Base-by-base conservation (phyloP, 2,329 filamentous ascomycete species). In the Exophiala xenobiotica region DNA sequence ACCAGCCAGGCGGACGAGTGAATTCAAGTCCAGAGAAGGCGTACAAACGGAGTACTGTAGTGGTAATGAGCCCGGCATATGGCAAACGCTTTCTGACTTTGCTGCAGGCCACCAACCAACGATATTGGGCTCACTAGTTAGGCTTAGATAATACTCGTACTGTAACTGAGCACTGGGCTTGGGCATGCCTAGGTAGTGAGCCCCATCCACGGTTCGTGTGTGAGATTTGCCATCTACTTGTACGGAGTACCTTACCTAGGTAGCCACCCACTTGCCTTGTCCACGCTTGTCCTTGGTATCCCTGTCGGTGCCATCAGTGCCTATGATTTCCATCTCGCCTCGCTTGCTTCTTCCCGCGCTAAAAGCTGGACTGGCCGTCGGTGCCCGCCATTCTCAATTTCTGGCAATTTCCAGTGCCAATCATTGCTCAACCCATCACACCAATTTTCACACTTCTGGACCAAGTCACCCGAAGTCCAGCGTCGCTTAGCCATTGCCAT, bases 331-430 rank as follows among this genome's bases (percentile, higher is more conserved):
- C 31, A 35, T 35, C 37, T 40, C 19, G 38, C 38, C 18, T 40
- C 19, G 38, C 22, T 39, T 39, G 37, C 16, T 39, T 19, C 14
- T 6, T 39, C 9, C 37, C 37, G 37, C 37, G 37, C 31, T 35
- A 35, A n/a, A n/a, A n/a, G n/a, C n/a, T n/a, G n/a, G n/a, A 16
- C 18, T 35, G n/a, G 31, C 4, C 31, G n/a, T 35, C 31, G 31
- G 31, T 35, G 31, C 31, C 33, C 38, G 29, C 20, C 33, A 44
- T n/a, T 49, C 33, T 38, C 40, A 43, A 44, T 48, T 47, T 35
- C 26, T 35, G 19, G 26, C 54, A 53, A 53, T 56, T 53, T 56
- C 45, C 54, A 48, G 18, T 37, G 42, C 54, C 49, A 56, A 56
- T 56, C 49, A 56, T 40, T 42, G 35, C 29, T 24, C 31, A 35